phyloP scores from a whole-genome alignment of 164 flowering plant genomes.

The Nelumbo lutea region DNA sequence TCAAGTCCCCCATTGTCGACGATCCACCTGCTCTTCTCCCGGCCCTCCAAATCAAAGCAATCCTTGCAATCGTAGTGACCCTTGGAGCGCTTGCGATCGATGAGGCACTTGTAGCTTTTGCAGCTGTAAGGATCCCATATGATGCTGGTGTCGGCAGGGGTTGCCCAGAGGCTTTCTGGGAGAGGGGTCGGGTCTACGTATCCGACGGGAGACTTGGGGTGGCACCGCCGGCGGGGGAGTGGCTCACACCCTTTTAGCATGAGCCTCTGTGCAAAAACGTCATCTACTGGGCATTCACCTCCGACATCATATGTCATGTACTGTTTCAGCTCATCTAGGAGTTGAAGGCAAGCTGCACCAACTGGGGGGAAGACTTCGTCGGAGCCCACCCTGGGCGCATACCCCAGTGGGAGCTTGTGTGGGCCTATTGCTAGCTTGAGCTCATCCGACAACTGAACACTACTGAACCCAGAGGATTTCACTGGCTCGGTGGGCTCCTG shows the following conservation, averaged over 20 bases:
- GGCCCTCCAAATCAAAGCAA: constrained; percentile 30
- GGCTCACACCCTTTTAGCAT: constrained; percentile 48
- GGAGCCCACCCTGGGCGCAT: constrained; percentile 20
- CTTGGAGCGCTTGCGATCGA: constrained; percentile 14
- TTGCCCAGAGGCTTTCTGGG: constrained; percentile 29
- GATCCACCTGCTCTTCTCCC: constrained; percentile 32
- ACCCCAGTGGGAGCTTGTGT: constrained; percentile 37
- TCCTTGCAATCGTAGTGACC: constrained; percentile 32
- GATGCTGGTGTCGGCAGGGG: constrained; percentile 31
- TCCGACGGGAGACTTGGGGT: constrained; percentile 26
- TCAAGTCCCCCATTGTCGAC: constrained; percentile 20
- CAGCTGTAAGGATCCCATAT: constrained; percentile 36
- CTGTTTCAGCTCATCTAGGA: constrained; percentile 17
- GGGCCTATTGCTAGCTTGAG: constrained; percentile 16
- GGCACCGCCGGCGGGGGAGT: constrained; percentile 40
- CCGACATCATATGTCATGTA: constrained; percentile 35
- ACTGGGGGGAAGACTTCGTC: constrained; percentile 28
- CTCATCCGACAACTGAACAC: constrained; percentile 2
- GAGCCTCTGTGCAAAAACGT: constrained; percentile 28
- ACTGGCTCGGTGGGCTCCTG: too few species aligned
- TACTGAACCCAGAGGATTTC: too few species aligned
- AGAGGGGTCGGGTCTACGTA: constrained; percentile 27
- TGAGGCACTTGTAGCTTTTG: constrained; percentile 33
- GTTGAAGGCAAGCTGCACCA: constrained; percentile 30
- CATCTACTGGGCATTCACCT: constrained; percentile 35